Percentiles rank a stretch among this genome's conserved stretches.
phyloP scores from a whole-genome alignment of 129 eudicot species.

The Lonicera japonica region DNA sequence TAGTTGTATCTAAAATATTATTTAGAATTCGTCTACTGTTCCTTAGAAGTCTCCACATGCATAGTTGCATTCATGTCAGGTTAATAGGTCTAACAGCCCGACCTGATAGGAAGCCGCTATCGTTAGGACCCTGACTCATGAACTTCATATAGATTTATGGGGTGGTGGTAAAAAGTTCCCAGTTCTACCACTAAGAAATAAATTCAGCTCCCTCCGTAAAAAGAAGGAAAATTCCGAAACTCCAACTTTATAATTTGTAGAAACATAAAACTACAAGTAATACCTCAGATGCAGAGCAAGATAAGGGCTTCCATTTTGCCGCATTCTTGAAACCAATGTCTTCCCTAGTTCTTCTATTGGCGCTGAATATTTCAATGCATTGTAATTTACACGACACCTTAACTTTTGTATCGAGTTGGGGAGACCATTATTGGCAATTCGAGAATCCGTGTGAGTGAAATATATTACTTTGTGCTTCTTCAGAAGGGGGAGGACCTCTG shows the following conservation, averaged over 20 bases:
- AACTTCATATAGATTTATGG: no score
- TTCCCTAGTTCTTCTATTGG: conserved; percentile 74
- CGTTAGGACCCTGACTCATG: no score
- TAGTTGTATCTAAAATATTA: no score
- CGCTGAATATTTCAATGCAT: conserved; percentile 80
- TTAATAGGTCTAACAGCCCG: no score
- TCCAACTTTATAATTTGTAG: not conserved
- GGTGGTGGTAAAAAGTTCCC: no score
- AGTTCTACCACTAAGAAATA: no score
- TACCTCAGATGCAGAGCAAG: conserved; percentile 89
- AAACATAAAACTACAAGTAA: not conserved
- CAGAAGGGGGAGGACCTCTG: conserved; percentile 88
- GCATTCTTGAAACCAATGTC: conserved; percentile 86
- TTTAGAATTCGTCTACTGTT: no score
- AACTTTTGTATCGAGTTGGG: conserved; percentile 77
- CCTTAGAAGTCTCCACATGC: no score
- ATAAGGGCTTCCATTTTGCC: conserved; percentile 65
- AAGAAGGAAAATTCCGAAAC: not conserved
- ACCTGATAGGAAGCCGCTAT: no score
- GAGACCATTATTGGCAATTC: conserved; percentile 86
- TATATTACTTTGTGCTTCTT: conserved; percentile 94
- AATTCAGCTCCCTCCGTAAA: no score
- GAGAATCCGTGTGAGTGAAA: conserved; percentile 91
- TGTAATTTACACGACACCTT: conserved; percentile 86
- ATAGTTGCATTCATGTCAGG: no score